These are phyloP conservation scores for Aristolochia californica DNA, from an alignment of 164 flowering plant species.

Conservation along the genomic window DNA sequence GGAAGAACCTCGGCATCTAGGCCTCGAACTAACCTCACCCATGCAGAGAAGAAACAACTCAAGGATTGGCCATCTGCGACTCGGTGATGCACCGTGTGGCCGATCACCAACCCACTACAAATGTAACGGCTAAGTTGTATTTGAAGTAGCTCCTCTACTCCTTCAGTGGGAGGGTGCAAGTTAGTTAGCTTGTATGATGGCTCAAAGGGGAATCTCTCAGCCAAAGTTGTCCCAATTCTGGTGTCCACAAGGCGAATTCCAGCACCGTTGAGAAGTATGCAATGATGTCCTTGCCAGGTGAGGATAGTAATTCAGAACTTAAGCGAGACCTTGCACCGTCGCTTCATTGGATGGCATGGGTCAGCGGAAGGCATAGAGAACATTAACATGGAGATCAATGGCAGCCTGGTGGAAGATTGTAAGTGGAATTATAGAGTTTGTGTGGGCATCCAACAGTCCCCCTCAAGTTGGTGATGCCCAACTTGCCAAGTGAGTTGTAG, in stretches of 20 bases:
- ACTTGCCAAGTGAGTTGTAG: no score
- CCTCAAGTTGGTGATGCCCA: constrained; percentile 2
- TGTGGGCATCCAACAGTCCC: neutral
- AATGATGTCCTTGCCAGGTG: neutral
- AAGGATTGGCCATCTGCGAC: constrained; percentile 13
- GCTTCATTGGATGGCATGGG: constrained; percentile 7
- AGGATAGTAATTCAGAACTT: constrained; percentile 5
- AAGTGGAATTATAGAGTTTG: constrained; percentile 1
- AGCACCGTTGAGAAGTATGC: constrained; percentile 7
- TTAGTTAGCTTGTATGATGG: constrained; percentile 4
- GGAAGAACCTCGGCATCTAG: constrained; percentile 1
- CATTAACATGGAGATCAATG: constrained; percentile 6
- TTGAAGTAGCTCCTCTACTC: constrained; percentile 6
- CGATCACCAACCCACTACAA: constrained; percentile 10
- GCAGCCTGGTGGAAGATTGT: constrained; percentile 12
- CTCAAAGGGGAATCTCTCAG: constrained; percentile 6
- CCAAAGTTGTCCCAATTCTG: neutral
- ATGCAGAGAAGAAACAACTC: constrained; percentile 8
- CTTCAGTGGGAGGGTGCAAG: constrained; percentile 10
- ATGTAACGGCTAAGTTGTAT: constrained; percentile 9
- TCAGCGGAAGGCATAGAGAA: constrained; percentile 5
- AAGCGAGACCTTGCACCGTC: constrained; percentile 2
- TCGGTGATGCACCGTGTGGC: constrained; percentile 4
- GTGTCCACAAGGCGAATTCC: constrained; percentile 12
- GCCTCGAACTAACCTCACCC: constrained; percentile 4